Evolutionary conservation across 257 asterid genomes (phyloP).

Genomic region (Jacaranda mimosifolia): DNA sequence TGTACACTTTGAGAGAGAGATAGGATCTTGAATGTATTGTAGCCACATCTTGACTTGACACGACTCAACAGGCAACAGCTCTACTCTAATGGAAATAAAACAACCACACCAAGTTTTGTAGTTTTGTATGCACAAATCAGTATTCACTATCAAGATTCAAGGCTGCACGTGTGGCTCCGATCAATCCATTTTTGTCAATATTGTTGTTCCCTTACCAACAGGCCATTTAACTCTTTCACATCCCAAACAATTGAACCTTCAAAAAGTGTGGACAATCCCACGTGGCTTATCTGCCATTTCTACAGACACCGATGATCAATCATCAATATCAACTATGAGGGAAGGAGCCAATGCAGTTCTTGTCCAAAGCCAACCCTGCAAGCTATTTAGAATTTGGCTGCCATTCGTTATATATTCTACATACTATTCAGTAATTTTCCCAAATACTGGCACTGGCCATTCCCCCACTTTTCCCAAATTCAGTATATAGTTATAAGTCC

Average conservation of each 20-base stretch:
- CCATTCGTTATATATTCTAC: background rate
- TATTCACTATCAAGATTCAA: background rate
- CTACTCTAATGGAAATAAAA: too few species aligned
- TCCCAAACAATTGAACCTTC: background rate
- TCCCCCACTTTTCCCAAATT: too few species aligned
- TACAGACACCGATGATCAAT: background rate
- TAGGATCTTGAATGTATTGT: too few species aligned
- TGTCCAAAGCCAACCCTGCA: slow-evolving; percentile 32
- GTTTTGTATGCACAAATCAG: too few species aligned
- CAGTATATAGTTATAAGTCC: too few species aligned
- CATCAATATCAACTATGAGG: too few species aligned
- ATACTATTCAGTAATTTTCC: background rate
- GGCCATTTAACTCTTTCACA: slow-evolving; percentile 53
- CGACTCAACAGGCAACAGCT: too few species aligned
- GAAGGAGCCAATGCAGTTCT: background rate
- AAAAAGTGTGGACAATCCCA: slow-evolving; percentile 35
- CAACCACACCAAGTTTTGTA: too few species aligned
- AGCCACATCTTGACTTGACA: too few species aligned
- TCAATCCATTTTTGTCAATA: background rate
- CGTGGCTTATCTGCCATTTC: slow-evolving; percentile 12
- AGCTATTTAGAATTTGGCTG: background rate
- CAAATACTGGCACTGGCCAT: too few species aligned
- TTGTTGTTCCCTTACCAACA: slow-evolving; percentile 67
- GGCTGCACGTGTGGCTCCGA: slow-evolving; percentile 49
- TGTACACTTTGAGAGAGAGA: too few species aligned